Evolutionary conservation across 2,329 filamentous ascomycete genomes (phyloP).

Genomic region (Monilinia polystroma): DNA sequence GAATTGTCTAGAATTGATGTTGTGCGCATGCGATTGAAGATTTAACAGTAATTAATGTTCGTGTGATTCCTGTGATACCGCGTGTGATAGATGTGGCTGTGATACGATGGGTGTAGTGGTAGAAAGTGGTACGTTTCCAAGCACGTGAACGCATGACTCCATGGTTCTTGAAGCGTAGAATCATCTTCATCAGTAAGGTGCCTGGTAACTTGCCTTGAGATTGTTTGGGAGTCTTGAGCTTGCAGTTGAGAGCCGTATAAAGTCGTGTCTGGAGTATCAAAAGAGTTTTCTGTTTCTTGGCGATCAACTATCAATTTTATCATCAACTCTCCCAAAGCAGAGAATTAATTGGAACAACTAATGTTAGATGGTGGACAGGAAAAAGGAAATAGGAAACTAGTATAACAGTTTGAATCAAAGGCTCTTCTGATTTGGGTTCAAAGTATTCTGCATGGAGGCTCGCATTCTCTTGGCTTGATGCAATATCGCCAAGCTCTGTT

Average conservation of each 20-base stretch:
- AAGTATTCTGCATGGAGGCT: not conserved
- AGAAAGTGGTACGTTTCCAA: slow-evolving; percentile 65
- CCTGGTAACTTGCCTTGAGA: not conserved
- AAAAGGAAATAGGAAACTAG: not conserved
- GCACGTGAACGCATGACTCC: slow-evolving; percentile 71
- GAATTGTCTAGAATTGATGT: slow-evolving; percentile 65
- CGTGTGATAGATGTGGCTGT: slow-evolving; percentile 67
- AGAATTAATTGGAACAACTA: not conserved
- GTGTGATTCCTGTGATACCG: slow-evolving; percentile 70
- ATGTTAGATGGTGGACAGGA: not conserved
- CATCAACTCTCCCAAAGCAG: not conserved
- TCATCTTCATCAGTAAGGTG: not conserved
- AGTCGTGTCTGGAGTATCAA: not conserved
- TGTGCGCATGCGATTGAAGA: slow-evolving; percentile 72
- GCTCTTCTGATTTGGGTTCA: not conserved
- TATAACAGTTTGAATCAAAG: not conserved
- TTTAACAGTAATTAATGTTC: slow-evolving; percentile 83
- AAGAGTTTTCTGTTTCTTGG: not conserved
- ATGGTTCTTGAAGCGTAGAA: slow-evolving; percentile 47
- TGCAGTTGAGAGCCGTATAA: not conserved
- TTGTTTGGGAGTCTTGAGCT: not conserved
- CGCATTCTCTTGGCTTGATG: not conserved
- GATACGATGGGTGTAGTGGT: slow-evolving; percentile 53
- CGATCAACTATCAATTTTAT: not conserved
- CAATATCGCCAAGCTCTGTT: not conserved